Percentiles rank a stretch among this genome's conserved stretches.
These are phyloP conservation scores for Triticum timopheevii DNA, from an alignment of 176 grass and related monocot genomes.

Conservation along the genomic window DNA sequence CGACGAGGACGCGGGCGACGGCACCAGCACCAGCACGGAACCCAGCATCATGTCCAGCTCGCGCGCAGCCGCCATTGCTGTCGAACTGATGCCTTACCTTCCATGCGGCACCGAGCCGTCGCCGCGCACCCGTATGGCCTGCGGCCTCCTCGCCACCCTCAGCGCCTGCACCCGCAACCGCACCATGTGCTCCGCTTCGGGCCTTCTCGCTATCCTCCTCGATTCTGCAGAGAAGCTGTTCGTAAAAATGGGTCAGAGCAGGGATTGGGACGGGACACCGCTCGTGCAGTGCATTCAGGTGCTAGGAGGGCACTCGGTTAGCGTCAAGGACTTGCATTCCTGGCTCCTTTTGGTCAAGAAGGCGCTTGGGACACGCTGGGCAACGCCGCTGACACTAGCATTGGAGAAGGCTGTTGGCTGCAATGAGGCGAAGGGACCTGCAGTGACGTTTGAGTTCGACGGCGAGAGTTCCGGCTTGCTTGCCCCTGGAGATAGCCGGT, in stretches of 20 bases:
- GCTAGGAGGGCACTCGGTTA: constrained; percentile 72
- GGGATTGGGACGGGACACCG: constrained; percentile 65
- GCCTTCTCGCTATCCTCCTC: constrained; percentile 62
- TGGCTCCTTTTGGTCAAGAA: constrained; percentile 84
- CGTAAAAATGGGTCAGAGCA: constrained; percentile 45
- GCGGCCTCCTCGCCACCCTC: constrained; percentile 70
- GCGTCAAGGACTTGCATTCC: constrained; percentile 66
- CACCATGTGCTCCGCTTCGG: constrained; percentile 82
- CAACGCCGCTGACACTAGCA: constrained; percentile 55
- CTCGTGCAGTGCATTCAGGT: constrained; percentile 76
- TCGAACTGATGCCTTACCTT: constrained; percentile 71
- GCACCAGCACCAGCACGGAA: constrained; percentile 16
- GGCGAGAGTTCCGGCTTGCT: constrained; percentile 86
- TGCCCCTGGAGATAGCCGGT: constrained; percentile 69
- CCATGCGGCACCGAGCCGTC: constrained; percentile 84
- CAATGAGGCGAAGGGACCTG: constrained; percentile 75
- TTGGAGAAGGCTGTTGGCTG: constrained; percentile 83
- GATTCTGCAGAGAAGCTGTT: constrained; percentile 70
- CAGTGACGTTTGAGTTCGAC: constrained; percentile 78
- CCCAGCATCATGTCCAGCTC: constrained; percentile 90
- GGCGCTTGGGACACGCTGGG: constrained; percentile 61
- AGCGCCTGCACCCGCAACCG: constrained; percentile 87
- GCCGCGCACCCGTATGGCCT: constrained; percentile 76
- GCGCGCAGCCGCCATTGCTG: constrained; percentile 76
- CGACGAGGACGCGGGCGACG: constrained; percentile 44